Conservation (phyloP, 768 basidiomycete genomes). For the Paxillus rubicundulus region DNA sequence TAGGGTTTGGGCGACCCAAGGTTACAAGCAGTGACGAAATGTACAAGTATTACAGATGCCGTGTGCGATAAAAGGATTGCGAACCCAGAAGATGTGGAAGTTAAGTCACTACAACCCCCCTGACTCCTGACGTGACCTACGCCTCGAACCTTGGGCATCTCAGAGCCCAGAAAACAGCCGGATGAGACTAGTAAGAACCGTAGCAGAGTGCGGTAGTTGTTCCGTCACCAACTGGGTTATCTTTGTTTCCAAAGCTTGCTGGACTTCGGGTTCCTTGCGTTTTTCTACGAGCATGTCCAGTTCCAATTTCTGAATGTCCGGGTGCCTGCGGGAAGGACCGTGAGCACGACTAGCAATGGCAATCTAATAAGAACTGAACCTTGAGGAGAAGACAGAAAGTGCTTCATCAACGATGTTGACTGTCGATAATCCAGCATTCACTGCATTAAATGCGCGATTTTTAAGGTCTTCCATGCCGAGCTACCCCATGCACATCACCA, state of each 20-base stretch:
- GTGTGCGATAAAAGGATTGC: not conserved
- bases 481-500: not conserved
- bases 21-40: slow-evolving; percentile 1
- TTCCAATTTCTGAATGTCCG: slow-evolving; percentile 15
- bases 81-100: not conserved
- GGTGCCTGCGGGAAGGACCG: slow-evolving; percentile 9
- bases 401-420: slow-evolving; percentile 24
- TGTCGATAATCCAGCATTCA: slow-evolving; percentile 12
- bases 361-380: slow-evolving; percentile 1
- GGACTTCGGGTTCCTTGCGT: slow-evolving; percentile 10
- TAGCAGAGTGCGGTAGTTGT: not conserved
- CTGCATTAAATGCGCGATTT: slow-evolving; percentile 15
- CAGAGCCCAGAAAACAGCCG: not conserved
- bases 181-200: not conserved
- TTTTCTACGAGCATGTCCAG: slow-evolving; percentile 13
- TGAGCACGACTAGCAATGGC: not conserved
- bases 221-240: not conserved
- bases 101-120: too few relatives aligned
- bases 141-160: too few relatives aligned
- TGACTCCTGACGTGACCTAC: too few relatives aligned
- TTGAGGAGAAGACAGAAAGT: slow-evolving; percentile 28
- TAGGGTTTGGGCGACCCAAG: slow-evolving; percentile 47
- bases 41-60: too few relatives aligned
- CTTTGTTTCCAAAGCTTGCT: slow-evolving; percentile 7
- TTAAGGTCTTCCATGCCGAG: slow-evolving; percentile 17